Percentiles rank a stretch among this genome's conserved stretches.
Conservation (phyloP, 768 basidiomycete genomes). For the Nidularia sp. region DNA sequence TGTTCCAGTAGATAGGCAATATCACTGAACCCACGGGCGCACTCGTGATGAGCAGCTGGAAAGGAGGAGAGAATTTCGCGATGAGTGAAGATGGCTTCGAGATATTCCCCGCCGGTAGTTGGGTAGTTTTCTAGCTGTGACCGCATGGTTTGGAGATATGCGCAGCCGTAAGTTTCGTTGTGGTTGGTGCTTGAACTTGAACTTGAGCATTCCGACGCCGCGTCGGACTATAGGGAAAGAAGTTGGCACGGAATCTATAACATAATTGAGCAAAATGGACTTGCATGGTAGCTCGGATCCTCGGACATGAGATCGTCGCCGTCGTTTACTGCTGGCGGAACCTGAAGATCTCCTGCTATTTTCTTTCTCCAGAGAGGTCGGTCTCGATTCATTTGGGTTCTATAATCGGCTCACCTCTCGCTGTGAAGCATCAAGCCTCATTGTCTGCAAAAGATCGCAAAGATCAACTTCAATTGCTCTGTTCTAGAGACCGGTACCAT, state of each 20-base stretch:
- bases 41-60: conserved; percentile 60
- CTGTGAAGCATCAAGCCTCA: conserved; percentile 37
- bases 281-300: conserved; percentile 38
- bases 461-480: conserved; percentile 37
- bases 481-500: neutral
- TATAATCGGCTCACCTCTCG: conserved; percentile 23
- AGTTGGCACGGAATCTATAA: neutral
- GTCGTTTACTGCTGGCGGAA: conserved; percentile 8
- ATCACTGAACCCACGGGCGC: conserved; percentile 61
- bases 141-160: conserved; percentile 57
- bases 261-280: conserved; percentile 2
- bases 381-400: conserved; percentile 1
- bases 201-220: conserved; percentile 35
- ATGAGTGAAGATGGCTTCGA: conserved; percentile 76
- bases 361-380: conserved; percentile 40
- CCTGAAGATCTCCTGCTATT: conserved; percentile 14
- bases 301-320: conserved; percentile 44
- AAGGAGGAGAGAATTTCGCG: conserved; percentile 62
- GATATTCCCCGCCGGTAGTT: conserved; percentile 71
- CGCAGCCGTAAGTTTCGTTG: conserved; percentile 47
- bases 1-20: conserved; percentile 61
- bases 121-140: conserved; percentile 47
- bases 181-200: conserved; percentile 31
- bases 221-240: conserved; percentile 33
- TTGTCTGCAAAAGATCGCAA: conserved; percentile 46